A percentile compares a stretch with the other conserved stretches of the same genome.
Evolutionary conservation across 2,329 filamentous ascomycete genomes (phyloP).

Genomic region (Aspergillus fischeri): DNA sequence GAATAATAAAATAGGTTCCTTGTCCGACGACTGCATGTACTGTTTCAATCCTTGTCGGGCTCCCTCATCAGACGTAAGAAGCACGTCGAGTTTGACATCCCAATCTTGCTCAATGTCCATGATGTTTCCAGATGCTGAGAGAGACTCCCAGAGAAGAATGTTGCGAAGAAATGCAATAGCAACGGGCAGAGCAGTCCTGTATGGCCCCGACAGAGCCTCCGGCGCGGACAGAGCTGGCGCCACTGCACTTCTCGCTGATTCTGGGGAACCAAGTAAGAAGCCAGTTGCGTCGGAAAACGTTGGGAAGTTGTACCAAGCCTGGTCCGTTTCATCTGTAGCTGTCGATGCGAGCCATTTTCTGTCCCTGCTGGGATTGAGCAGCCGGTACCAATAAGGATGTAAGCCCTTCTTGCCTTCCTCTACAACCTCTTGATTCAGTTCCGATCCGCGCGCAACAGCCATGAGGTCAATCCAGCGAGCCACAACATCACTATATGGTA

Average conservation of each 20-base stretch:
- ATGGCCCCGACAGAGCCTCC: conserved; percentile 24
- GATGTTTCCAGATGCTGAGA: conserved; percentile 41
- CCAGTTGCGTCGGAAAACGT: conserved; percentile 32
- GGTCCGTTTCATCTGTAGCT: conserved; percentile 52
- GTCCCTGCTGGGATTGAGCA: conserved; percentile 53
- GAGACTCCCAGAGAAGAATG: conserved; percentile 56
- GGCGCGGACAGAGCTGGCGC: conserved; percentile 33
- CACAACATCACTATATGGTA: conserved; percentile 72
- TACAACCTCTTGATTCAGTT: conserved; percentile 74
- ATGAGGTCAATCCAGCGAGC: conserved; percentile 87
- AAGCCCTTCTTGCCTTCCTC: conserved; percentile 89
- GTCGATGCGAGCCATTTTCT: conserved; percentile 40
- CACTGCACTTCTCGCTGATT: conserved; percentile 20
- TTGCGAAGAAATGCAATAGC: conserved; percentile 66
- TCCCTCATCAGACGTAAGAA: conserved; percentile 65
- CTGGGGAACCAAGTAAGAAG: conserved; percentile 27
- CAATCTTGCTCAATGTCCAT: conserved; percentile 71
- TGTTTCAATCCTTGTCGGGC: conserved; percentile 53
- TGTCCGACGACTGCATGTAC: conserved; percentile 30
- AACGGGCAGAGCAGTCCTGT: conserved; percentile 57
- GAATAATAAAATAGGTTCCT: conserved; percentile 39
- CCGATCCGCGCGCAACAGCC: conserved; percentile 60
- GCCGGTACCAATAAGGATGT: conserved; percentile 69
- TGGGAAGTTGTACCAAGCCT: conserved; percentile 38
- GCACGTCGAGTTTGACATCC: conserved; percentile 72